These are phyloP conservation scores for Macroventuria anomochaeta DNA, from an alignment of 2,329 filamentous ascomycete genomes.

Conservation along the genomic window DNA sequence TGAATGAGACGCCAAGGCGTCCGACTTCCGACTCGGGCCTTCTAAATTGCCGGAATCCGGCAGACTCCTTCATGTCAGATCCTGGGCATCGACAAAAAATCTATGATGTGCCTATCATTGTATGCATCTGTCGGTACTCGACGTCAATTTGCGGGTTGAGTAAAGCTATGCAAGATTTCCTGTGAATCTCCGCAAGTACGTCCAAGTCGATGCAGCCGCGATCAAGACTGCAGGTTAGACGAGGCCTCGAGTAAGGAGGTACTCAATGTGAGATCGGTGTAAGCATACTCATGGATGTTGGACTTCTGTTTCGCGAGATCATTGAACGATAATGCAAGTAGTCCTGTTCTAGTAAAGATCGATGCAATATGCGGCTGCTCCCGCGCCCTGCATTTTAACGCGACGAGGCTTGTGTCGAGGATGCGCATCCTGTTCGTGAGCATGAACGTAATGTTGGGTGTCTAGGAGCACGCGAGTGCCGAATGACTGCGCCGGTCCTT, in stretches of 20 bases:
- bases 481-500: not conserved
- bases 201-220: too few relatives aligned
- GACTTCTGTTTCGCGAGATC: not conserved
- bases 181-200: too few relatives aligned
- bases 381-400: not conserved
- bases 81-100: not conserved
- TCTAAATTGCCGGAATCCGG: constrained; percentile 9
- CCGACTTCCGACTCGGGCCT: constrained; percentile 2
- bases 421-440: not conserved
- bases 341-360: constrained; percentile 17
- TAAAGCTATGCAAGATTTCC: too few relatives aligned
- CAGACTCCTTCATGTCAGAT: not conserved
- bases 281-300: too few relatives aligned
- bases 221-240: too few relatives aligned
- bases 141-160: too few relatives aligned
- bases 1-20: constrained; percentile 6
- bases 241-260: too few relatives aligned
- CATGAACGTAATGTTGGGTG: not conserved
- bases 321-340: not conserved
- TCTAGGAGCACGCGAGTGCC: not conserved
- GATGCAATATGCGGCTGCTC: constrained; percentile 17
- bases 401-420: not conserved
- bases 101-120: not conserved
- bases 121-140: not conserved
- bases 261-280: too few relatives aligned